These are phyloP conservation scores for Candida pseudocylindracea DNA, from an alignment of 1,139 yeast species.

Conservation along the genomic window DNA sequence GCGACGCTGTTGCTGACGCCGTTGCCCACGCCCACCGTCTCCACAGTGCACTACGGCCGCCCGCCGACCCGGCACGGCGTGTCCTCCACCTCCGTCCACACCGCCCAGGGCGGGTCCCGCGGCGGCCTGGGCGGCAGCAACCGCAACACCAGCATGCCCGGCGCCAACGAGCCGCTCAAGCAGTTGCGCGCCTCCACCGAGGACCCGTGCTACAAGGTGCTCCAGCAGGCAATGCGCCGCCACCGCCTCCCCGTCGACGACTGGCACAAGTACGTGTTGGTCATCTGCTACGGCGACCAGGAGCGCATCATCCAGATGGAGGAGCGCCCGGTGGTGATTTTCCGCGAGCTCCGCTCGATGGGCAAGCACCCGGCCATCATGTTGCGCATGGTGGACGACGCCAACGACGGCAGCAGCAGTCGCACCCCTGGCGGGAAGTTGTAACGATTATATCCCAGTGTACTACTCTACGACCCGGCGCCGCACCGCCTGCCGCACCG, in stretches of 20 bases:
- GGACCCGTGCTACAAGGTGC: constrained; percentile 75
- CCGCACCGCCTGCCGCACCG: too few relatives aligned
- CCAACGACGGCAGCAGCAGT: too few relatives aligned
- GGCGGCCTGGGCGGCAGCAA: neutral
- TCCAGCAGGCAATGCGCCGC: constrained; percentile 77
- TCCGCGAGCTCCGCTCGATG: constrained; percentile 66
- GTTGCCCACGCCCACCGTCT: too few relatives aligned
- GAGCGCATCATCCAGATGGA: constrained; percentile 68
- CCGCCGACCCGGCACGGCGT: too few relatives aligned
- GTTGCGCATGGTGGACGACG: constrained; percentile 48
- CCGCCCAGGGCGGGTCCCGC: constrained; percentile 6
- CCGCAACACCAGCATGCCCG: neutral
- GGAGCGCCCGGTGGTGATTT: constrained; percentile 78
- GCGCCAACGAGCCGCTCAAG: constrained; percentile 35
- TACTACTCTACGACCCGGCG: too few relatives aligned
- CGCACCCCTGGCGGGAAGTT: too few relatives aligned
- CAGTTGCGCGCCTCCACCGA: constrained; percentile 77
- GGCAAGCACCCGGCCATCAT: constrained; percentile 87
- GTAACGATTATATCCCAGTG: too few relatives aligned
- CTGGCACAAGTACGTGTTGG: constrained; percentile 77
- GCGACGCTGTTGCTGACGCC: constrained; percentile 12
- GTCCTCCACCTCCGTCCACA: constrained; percentile 18
- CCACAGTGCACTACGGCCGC: too few relatives aligned
- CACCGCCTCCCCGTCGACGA: constrained; percentile 65
- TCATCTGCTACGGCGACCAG: constrained; percentile 78